Conservation (phyloP, 495 filamentous ascomycete species). For the Penicillium soppii region DNA sequence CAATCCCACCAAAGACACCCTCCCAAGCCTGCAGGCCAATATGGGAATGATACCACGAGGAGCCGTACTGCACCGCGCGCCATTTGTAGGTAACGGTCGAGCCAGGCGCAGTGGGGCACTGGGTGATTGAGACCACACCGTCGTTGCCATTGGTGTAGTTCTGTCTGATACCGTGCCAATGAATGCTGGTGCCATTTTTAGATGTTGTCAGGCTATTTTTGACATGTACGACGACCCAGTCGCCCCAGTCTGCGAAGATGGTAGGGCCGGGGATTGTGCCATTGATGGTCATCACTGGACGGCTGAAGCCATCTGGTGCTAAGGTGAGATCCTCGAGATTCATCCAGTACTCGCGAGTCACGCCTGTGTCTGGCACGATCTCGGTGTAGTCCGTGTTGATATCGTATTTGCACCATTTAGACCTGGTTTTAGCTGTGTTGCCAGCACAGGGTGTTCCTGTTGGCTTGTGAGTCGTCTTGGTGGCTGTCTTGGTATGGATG, state of each 20-base stretch:
- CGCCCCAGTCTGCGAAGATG: conserved; percentile 47
- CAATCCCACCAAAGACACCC: conserved; percentile 34
- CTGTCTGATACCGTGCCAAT: conserved; percentile 52
- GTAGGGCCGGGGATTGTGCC: conserved; percentile 51
- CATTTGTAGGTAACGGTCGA: conserved; percentile 69
- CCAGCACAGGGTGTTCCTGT: conserved; percentile 25
- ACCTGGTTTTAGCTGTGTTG: conserved; percentile 40
- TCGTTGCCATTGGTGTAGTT: conserved; percentile 45
- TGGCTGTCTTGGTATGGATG: conserved; percentile 1
- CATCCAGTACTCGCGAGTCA: conserved; percentile 35
- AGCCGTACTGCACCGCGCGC: conserved; percentile 68
- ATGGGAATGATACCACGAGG: conserved; percentile 81
- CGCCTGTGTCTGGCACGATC: conserved; percentile 40
- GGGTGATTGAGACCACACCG: conserved; percentile 68
- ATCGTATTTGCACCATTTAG: conserved; percentile 39
- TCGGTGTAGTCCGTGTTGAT: conserved; percentile 53
- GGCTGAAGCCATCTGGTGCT: conserved; percentile 64
- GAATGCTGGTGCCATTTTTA: conserved; percentile 56
- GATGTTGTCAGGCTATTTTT: conserved; percentile 43
- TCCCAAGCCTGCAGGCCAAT: conserved; percentile 59
- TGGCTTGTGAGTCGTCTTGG: not conserved
- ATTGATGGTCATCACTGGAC: conserved; percentile 48
- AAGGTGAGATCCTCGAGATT: conserved; percentile 48
- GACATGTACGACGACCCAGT: conserved; percentile 54
- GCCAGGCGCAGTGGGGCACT: conserved; percentile 66